phyloP scores from a whole-genome alignment of 148 eudicot genomes.

The Rhododendron ferrugineum region DNA sequence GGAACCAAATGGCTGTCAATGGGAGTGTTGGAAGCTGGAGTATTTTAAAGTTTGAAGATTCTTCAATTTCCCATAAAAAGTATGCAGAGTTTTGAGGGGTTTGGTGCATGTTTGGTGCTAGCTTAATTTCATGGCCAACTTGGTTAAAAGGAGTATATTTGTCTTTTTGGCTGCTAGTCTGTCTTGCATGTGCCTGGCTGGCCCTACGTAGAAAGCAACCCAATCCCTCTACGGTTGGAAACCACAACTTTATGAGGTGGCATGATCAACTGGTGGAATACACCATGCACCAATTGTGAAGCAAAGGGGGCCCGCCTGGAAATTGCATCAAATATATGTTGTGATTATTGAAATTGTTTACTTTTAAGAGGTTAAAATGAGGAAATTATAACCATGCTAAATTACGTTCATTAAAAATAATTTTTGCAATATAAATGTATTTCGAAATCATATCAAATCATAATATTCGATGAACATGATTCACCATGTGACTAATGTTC shows the following conservation, averaged over 20 bases:
- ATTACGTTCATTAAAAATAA: too few relatives aligned
- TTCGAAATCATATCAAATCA: too few relatives aligned
- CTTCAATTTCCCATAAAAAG: background rate
- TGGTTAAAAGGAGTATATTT: background rate
- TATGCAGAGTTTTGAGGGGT: too few relatives aligned
- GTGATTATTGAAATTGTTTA: too few relatives aligned
- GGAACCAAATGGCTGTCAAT: background rate
- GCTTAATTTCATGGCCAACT: background rate
- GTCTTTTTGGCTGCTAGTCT: background rate
- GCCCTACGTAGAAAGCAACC: too few relatives aligned
- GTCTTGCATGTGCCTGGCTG: background rate
- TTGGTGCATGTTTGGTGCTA: background rate
- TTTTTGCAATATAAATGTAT: too few relatives aligned
- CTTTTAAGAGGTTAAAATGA: too few relatives aligned
- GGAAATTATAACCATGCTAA: too few relatives aligned
- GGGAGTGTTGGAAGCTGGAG: background rate
- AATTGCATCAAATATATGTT: too few relatives aligned
- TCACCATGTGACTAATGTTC: too few relatives aligned
- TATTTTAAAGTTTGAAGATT: background rate
- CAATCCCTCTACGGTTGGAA: background rate
- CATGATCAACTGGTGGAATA: background rate
- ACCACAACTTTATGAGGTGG: background rate
- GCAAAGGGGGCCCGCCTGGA: too few relatives aligned
- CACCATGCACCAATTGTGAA: background rate
- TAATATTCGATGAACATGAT: too few relatives aligned